Conservation (phyloP, 176 grass and related monocot species). For the Carex kokanica region DNA sequence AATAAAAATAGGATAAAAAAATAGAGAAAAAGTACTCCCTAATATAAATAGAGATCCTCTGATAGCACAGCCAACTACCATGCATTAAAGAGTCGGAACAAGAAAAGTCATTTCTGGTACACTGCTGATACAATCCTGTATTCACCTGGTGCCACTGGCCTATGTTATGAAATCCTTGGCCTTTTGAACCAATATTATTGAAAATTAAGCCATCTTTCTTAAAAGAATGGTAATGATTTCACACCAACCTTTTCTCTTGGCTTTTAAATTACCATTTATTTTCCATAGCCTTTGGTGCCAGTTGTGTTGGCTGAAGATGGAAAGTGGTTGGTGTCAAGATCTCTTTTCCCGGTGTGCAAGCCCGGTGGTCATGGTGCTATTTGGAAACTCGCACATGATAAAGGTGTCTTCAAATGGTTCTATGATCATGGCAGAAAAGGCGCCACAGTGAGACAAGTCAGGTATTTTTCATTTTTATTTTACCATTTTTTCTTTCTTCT, state of each 20-base stretch:
- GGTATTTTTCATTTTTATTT: constrained; percentile 38
- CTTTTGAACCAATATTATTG: not conserved
- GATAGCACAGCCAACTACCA: not conserved
- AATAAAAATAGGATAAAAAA: not conserved
- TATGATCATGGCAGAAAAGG: constrained; percentile 73
- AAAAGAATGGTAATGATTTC: not conserved
- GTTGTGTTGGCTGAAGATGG: constrained; percentile 82
- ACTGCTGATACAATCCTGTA: not conserved
- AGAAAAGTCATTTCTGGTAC: not conserved
- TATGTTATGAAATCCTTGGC: constrained; percentile 1
- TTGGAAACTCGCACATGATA: constrained; percentile 92
- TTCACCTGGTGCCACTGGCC: not conserved
- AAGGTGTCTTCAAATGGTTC: constrained; percentile 86
- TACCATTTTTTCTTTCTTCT: not conserved
- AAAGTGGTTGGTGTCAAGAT: constrained; percentile 66
- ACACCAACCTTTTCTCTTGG: not conserved
- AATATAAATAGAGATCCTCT: not conserved
- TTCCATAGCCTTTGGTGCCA: constrained; percentile 82
- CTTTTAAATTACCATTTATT: constrained; percentile 20
- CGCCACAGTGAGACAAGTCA: constrained; percentile 95
- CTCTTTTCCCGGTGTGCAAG: constrained; percentile 77
- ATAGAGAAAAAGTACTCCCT: not conserved
- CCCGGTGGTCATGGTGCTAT: constrained; percentile 94
- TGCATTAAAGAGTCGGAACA: not conserved
- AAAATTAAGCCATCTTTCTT: not conserved